Evolutionary conservation across 2,329 filamentous ascomycete genomes (phyloP), one percentile per base, ranked within the genome.

Genomic region (Phoma sp.): DNA sequence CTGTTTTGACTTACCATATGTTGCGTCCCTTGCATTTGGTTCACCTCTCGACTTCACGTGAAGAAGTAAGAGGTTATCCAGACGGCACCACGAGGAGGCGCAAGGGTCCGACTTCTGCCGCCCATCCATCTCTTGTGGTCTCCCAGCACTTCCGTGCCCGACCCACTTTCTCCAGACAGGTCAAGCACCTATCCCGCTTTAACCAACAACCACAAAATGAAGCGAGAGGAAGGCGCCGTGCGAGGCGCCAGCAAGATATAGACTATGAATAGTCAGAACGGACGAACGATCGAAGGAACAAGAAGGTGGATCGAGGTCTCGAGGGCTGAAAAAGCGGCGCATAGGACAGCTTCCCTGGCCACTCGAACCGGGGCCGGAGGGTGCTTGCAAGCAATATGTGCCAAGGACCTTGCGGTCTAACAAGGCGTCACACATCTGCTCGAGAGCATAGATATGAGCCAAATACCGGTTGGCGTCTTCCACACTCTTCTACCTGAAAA

Each of bases 71-170:
- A 60, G 60, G 69, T 62, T 70, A 68, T 70, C 68, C 69, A 71
- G 69, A 63, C 59, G 59, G 67, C 66, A 72, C 69, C 67, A 62
- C 69, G 67, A 58, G 69, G 68, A 72, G 67, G 69, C 68, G 69
- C 69, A 69, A 67, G 69, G 67, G 62, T 72, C 68, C 69, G 68
- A 68, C 67, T 70, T 71, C 65, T 68, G 59, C 65, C 66, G 60
- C 67, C 68, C 68, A 39, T 66, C 69, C 68, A 47, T 51, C 68
- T 70, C 67, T 69, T 70, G 63, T 64, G 58, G 60, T 61, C 65
- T 57, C 58, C 18, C 57, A 57, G 57, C 60, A 47, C 49, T 33
- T 45, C 44, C 53, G 47, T 35, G 52, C 55, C 59, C 57, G 63
- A 66, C 55, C 61, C 60, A 54, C 37, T 33, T 65, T 65, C 58